Evolutionary conservation across 73 alveolate species (phyloP).

Genomic region (Effrenium voratum): DNA sequence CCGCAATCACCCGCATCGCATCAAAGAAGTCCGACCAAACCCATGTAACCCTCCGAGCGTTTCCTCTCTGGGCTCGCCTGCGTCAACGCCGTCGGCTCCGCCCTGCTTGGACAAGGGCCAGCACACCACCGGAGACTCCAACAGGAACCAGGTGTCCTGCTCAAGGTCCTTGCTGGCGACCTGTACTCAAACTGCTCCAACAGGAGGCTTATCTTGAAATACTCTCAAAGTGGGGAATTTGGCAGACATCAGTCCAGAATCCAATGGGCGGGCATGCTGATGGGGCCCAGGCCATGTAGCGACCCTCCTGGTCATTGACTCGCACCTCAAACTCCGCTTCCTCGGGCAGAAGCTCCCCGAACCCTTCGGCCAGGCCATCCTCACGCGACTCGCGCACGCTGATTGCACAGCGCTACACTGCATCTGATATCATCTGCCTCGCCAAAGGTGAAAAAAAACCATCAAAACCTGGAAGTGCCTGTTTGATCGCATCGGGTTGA

Average conservation of each 20-base stretch:
- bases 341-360: not conserved
- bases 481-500: not conserved
- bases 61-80: too few species aligned
- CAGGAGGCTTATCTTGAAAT: too few species aligned
- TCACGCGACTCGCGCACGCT: too few species aligned
- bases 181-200: not conserved
- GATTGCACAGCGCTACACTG: too few species aligned
- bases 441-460: too few species aligned
- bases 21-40: too few species aligned
- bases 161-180: conserved; percentile 10
- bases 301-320: conserved; percentile 19
- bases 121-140: conserved; percentile 70
- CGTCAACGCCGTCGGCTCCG: conserved; percentile 16
- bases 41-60: too few species aligned
- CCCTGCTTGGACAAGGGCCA: conserved; percentile 69
- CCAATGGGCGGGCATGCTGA: too few species aligned
- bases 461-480: not conserved
- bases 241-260: too few species aligned
- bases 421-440: too few species aligned
- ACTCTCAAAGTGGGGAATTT: not conserved
- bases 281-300: conserved; percentile 51
- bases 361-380: conserved; percentile 55
- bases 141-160: conserved; percentile 29
- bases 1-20: too few species aligned
- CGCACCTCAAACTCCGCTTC: conserved; percentile 78